Percentiles rank a stretch among this genome's conserved stretches.
phyloP scores from a whole-genome alignment of 83 land plant species.

The Isoetes engelmannii region DNA sequence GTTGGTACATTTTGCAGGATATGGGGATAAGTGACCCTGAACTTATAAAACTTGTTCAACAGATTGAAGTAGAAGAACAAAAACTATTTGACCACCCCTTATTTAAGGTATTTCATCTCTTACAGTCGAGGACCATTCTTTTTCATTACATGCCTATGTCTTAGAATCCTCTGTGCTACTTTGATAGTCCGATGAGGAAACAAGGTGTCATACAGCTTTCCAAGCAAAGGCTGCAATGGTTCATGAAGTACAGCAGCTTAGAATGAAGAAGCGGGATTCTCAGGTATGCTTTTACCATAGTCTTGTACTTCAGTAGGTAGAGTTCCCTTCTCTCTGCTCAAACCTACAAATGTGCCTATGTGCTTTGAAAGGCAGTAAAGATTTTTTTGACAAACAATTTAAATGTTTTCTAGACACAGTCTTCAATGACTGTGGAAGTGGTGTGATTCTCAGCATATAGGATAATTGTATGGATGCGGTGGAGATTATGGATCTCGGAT shows the following conservation, averaged over 20 bases:
- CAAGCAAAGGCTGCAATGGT: constrained; percentile 82
- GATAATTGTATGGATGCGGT: too few species aligned
- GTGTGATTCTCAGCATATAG: too few species aligned
- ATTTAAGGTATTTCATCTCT: constrained; percentile 51
- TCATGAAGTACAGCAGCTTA: constrained; percentile 75
- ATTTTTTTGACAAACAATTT: too few species aligned
- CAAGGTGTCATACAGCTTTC: constrained; percentile 47
- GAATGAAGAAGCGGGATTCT: constrained; percentile 80
- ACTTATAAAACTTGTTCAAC: constrained; percentile 52
- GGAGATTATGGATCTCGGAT: too few species aligned
- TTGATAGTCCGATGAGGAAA: constrained; percentile 60
- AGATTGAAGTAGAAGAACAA: constrained; percentile 66
- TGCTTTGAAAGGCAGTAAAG: too few species aligned
- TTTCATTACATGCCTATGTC: neutral
- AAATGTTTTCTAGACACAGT: too few species aligned
- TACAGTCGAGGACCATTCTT: neutral
- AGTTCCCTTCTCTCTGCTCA: too few species aligned
- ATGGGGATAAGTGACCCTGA: constrained; percentile 88
- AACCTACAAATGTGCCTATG: too few species aligned
- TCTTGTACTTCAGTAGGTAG: too few species aligned
- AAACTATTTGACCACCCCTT: constrained; percentile 70
- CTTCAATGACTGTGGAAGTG: too few species aligned
- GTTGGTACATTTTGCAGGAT: constrained; percentile 43
- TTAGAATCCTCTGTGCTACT: neutral
- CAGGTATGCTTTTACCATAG: constrained; percentile 44